Evolutionary conservation across 1,139 yeast genomes (phyloP).

Genomic region (Meyerozyma sp.): DNA sequence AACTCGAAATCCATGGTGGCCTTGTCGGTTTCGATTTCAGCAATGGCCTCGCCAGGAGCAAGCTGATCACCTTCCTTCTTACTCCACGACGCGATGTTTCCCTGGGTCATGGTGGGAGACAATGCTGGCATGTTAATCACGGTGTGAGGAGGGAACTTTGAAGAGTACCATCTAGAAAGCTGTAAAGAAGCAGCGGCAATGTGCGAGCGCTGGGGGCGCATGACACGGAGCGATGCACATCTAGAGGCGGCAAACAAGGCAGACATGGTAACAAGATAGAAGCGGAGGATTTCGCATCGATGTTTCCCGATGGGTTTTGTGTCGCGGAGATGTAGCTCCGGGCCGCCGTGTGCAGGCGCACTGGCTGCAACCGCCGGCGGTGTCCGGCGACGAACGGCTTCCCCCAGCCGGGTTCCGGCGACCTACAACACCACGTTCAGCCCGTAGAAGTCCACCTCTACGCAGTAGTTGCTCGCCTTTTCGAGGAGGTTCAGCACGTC

Average conservation of each 20-base stretch:
- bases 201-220: conserved; percentile 11
- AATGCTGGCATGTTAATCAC: conserved; percentile 87
- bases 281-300: conserved; percentile 2
- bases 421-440: conserved; percentile 7
- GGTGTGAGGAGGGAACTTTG: conserved; percentile 58
- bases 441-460: conserved; percentile 1
- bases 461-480: conserved; percentile 3
- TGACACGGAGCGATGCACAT: conserved; percentile 17
- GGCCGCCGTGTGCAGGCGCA: background rate
- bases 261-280: conserved; percentile 17
- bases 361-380: background rate
- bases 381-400: too few relatives aligned
- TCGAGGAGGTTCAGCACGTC: conserved; percentile 26
- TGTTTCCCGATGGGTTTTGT: conserved; percentile 2
- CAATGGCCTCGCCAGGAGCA: conserved; percentile 87
- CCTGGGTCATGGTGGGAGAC: conserved; percentile 98
- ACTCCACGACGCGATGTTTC: conserved; percentile 84
- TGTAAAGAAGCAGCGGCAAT: conserved; percentile 17
- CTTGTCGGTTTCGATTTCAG: conserved; percentile 97
- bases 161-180: conserved; percentile 37
- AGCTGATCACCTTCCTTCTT: conserved; percentile 85
- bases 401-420: too few relatives aligned
- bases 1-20: conserved; percentile 99
- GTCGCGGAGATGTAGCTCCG: conserved; percentile 18
- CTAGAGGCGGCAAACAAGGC: conserved; percentile 26